Evolutionary conservation across 805 yeast species (phyloP), one percentile per base, ranked within the genome.

Genomic region (Candida koratica): DNA sequence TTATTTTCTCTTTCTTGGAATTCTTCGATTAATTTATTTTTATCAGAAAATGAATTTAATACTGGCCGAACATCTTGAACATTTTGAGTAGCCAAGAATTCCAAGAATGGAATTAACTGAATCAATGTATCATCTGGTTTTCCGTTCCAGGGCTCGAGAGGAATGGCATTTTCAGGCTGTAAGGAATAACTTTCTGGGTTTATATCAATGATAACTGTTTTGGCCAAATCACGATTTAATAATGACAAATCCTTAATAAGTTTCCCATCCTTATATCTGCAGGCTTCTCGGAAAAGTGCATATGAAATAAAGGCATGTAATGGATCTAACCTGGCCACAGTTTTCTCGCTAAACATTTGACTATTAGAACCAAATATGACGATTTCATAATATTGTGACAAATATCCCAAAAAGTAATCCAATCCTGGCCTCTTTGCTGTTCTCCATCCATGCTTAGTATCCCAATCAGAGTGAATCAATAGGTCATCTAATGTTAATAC

Each of bases 361-460:
- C 84, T 82, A 57, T 85, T 85, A 42, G 88, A 79, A 22, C 90
- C 78, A 58, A 93, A 93, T 31, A 94, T 67, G 36, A 93, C 97
- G 56, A 93, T 81, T 67, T 93, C 99, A 63, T 90, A 93, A 69
- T 88, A 90, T 65, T 86, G 95, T 6, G 96, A 84, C 50, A 93
- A 69, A 63, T 93, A 93, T 18, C 95, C 96, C 56, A 93, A 68
- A 66, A 93, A 93, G 69, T 93, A 93, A 61, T 94, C 98, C 43
- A 87, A 80, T 44, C 98, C 99, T 22, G 98, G 97, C 69, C 99
- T 86, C 71, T 93, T 93, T 19, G 96, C 97, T 11, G 97, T 90
- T 67, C 93, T 81, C 99, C 99, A 93, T 37, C 98, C 98, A 56
- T 78, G 73, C 60, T 85, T 79, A 48, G 86, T 77, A 39, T 85